Base-by-base conservation (phyloP, 192 early-diverging fungal species). In the Coemansia sp. region DNA sequence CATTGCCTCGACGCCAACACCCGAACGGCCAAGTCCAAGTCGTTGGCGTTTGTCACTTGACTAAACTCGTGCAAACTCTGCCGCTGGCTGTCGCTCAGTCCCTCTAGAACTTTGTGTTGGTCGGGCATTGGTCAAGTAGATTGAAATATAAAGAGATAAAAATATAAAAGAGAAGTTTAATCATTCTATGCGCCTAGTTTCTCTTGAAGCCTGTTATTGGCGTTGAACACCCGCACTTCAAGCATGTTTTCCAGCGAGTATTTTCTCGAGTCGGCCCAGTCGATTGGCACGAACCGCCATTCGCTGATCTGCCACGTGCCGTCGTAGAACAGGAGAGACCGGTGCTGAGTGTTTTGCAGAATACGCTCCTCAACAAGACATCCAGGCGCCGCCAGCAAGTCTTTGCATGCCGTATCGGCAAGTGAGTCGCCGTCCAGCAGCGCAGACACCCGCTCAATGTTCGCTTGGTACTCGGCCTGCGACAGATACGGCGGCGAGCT, bases 191-290 rank as follows among this genome's bases (percentile, higher is more conserved):
- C 21, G 43, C 25, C 56, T 17, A 67, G 22, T 37, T 64, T 57
- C 16, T 73, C 70, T 37, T 65, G 56, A 17, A 78, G 59, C 6
- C 77, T 65, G 65, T 72, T 80, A 9, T 62, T 69, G n/a, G 80
- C 75, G 31, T 87, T 88, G 43, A 87, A 88, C 2, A 80, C 78
- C 23, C 86, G 83, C 50, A 91, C 80, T 64, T 86, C 63, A 4
- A 89, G 63, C 59, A 83, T 79, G 50, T 87, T 83, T 61, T 88
- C 84, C 67, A 91, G 65, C 71, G 84, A 85, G 74, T 91, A 89
- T 59, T 85, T 87, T 61, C 82, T 82, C 50, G 86, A 87, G 41
- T 84, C 85, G 22, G 83, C 74, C 48, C 82, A 74, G 25, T 80
- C 58, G 0, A 67, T 68, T 5, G 83, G 82, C 45, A 70, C 43